Base-by-base conservation (phyloP, 2,329 filamentous ascomycete genomes). In the Nigrograna mackinnonii region DNA sequence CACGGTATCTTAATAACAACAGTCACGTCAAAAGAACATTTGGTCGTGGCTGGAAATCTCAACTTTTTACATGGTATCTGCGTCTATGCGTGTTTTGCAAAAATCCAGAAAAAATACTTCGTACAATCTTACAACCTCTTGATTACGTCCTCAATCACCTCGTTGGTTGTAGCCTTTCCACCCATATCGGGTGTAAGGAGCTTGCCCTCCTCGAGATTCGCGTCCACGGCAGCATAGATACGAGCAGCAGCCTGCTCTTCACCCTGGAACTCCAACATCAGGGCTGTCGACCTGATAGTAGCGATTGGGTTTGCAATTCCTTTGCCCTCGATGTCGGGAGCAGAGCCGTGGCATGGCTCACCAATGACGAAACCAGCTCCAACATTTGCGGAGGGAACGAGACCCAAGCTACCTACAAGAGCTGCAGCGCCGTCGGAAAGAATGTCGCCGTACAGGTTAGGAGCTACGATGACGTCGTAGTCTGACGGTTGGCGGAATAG, bases 401-500 rank as follows among this genome's bases (percentile, higher is more conserved):
- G 84, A 54, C 94, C 94, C 26, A 99, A 77, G 41, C 85, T 91
- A 34, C 92, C 94, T 20, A 97, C 92, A 21, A 97, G 84, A 2
- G 94, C 94, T 19, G 94, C 94, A 37, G 94, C 92, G 54, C 91
- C 92, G 70, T 99, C 94, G 2, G 91, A 96, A 28, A 99, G 79
- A 56, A 99, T 94, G 71, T 99, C 94, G 55, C 94, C 94, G 74
- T 99, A 97, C 48, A 99, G 81, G 75, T 97, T 97, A 39, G 92
- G 94, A 6, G 92, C 94, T 35, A 99, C 94, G 58, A 99, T 95
- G 55, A 97, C 92, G 69, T 99, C 94, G 83, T 97, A 99, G 64
- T 86, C 87, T 63, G 86, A 81, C 32, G 94, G 94, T 73, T 97
- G 90, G 49, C 92, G 89, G 84, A 97, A 97, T 43, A 99, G 87